Percentiles rank a stretch among this genome's conserved stretches.
Evolutionary conservation across 495 filamentous ascomycete species (phyloP).

Genomic region (Hypoxylon perforatum): DNA sequence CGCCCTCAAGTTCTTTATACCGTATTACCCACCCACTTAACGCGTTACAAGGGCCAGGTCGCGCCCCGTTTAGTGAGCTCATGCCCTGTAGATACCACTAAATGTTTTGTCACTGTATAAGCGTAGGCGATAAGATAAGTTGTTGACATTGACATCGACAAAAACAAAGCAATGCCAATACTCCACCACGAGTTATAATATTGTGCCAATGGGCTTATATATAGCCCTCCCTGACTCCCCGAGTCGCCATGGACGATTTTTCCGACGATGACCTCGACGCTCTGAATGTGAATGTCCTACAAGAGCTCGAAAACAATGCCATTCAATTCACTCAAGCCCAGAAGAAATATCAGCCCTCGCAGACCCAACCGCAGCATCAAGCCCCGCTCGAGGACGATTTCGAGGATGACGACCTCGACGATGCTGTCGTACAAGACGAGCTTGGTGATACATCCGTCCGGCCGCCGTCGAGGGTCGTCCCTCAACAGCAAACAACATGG

Average conservation of each 20-base stretch:
- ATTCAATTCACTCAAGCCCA: conserved; percentile 60
- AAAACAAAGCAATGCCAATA: conserved; percentile 14
- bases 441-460: conserved; percentile 14
- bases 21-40: neutral
- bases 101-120: neutral
- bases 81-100: neutral
- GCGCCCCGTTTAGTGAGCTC: neutral
- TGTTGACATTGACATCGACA: conserved; percentile 3
- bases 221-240: conserved; percentile 36
- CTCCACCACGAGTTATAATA: neutral
- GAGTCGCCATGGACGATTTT: conserved; percentile 59
- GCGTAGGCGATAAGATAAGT: conserved; percentile 7
- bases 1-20: conserved; percentile 2
- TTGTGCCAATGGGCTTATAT: conserved; percentile 45
- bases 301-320: conserved; percentile 61
- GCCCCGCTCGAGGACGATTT: conserved; percentile 27
- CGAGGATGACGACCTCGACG: conserved; percentile 52
- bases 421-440: conserved; percentile 43
- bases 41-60: neutral
- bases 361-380: conserved; percentile 33
- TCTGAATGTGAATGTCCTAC: conserved; percentile 54
- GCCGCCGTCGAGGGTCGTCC: conserved; percentile 29
- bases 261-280: conserved; percentile 61
- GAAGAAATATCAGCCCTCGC: conserved; percentile 32
- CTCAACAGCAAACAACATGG: conserved; percentile 37